Evolutionary conservation across 805 yeast species (phyloP).

Genomic region (Cyberlindnera subsufficiens): DNA sequence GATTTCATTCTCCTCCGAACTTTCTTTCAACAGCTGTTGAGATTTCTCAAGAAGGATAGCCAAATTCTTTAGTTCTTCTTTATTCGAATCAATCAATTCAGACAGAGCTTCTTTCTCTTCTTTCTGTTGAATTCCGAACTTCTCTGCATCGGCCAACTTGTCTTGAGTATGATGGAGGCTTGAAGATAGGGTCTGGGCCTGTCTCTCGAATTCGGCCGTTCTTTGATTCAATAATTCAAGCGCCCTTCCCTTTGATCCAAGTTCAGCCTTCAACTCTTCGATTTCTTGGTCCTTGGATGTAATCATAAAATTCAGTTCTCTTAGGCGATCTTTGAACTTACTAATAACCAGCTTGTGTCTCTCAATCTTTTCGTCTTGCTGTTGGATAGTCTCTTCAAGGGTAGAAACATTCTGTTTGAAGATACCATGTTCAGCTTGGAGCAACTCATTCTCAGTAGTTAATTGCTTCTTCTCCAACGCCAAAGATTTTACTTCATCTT

Average conservation of each 20-base stretch:
- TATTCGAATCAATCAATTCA: neutral
- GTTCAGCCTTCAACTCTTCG: slow-evolving; percentile 6
- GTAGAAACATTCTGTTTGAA: slow-evolving; percentile 15
- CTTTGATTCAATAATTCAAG: slow-evolving; percentile 8
- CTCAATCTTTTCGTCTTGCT: slow-evolving; percentile 10
- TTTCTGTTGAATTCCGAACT: neutral
- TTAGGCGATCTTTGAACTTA: slow-evolving; percentile 18
- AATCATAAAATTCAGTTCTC: slow-evolving; percentile 8
- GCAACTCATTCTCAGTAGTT: slow-evolving; percentile 13
- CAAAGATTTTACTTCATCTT: slow-evolving; percentile 16
- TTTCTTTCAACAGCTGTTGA: slow-evolving; percentile 2
- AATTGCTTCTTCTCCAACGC: slow-evolving; percentile 16
- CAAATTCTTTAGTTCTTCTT: neutral
- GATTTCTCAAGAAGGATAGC: neutral
- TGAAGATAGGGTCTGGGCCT: slow-evolving; percentile 9
- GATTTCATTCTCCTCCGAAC: neutral
- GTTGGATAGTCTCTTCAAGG: slow-evolving; percentile 7
- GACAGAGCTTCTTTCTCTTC: neutral
- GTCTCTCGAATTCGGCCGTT: slow-evolving; percentile 14
- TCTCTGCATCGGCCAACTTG: neutral
- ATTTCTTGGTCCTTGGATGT: slow-evolving; percentile 6
- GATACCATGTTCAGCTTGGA: slow-evolving; percentile 16
- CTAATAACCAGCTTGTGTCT: slow-evolving; percentile 14
- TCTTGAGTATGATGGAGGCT: slow-evolving; percentile 7
- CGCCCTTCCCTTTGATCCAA: slow-evolving; percentile 15